Evolutionary conservation across 2,329 filamentous ascomycete genomes (phyloP).

Genomic region (Colletotrichum spinosum): DNA sequence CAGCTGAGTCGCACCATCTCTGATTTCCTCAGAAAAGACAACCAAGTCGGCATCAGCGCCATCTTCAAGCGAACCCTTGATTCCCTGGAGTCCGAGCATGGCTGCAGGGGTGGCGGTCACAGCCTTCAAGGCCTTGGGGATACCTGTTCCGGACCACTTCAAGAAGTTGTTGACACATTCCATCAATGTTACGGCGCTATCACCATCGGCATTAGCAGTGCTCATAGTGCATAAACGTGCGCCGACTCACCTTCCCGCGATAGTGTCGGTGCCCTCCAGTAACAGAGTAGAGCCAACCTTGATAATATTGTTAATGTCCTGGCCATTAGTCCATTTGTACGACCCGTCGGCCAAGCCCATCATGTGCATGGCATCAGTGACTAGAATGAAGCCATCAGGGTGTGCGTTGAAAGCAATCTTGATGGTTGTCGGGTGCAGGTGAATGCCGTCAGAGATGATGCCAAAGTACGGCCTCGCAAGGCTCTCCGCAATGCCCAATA

Average conservation of each 20-base stretch:
- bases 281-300: conserved; percentile 80
- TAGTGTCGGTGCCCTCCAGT: conserved; percentile 81
- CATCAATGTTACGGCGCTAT: conserved; percentile 76
- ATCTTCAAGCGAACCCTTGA: conserved; percentile 75
- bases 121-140: conserved; percentile 76
- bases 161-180: conserved; percentile 88
- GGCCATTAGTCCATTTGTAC: conserved; percentile 87
- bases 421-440: conserved; percentile 87
- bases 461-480: conserved; percentile 81
- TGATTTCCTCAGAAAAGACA: conserved; percentile 69
- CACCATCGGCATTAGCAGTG: conserved; percentile 30
- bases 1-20: conserved; percentile 61
- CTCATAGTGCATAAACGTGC: neutral
- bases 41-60: conserved; percentile 77
- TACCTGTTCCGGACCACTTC: conserved; percentile 75
- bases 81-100: conserved; percentile 76
- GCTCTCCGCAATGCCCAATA: conserved; percentile 76
- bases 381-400: conserved; percentile 85
- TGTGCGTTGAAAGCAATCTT: conserved; percentile 91
- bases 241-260: conserved; percentile 76
- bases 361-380: conserved; percentile 93
- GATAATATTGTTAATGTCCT: conserved; percentile 67
- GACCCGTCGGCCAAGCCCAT: conserved; percentile 85
- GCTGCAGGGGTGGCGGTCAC: conserved; percentile 82
- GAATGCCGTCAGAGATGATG: conserved; percentile 90